Evolutionary conservation across 2,329 filamentous ascomycete species (phyloP), one percentile per base, ranked within the genome.

Genomic region (Fusarium compactum): DNA sequence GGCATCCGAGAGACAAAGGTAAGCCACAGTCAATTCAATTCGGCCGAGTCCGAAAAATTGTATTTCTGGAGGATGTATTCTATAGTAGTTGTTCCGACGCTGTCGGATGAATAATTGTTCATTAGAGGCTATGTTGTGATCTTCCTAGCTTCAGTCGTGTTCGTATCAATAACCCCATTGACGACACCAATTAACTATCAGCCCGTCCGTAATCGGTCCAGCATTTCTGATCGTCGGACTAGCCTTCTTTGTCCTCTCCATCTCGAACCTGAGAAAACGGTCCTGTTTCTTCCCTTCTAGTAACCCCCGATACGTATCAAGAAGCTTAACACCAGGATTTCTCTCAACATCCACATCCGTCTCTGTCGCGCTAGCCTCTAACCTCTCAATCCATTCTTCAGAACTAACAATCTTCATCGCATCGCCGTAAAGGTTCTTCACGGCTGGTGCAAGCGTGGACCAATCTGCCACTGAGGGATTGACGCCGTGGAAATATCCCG

Each of bases 171-270:
- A 58, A 0, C 10, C 16, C 62, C 62, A 65, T 20, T 65, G 62
- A 6, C 52, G 60, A 46, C 62, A 65, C 62, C 62, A 65, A 15
- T 65, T 65, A 0, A 2, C 32, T 15, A 65, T 51, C 2, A 65
- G 9, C 8, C 22, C 40, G 0, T 32, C 25, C 0, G 60, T 51
- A 3, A 65, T 14, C 6, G 60, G 40, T 1, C 45, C 52, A n/a
- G 46, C 60, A 3, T 59, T 27, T 2, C 22, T 46, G 6, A 65
- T 65, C 0, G 62, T 59, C 0, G 62, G 44, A 5, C 62, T 65
- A 3, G 58, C 52, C 1, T 18, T 29, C 40, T 34, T 51, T 2
- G 62, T 65, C 8, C 40, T 58, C 3, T 65, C 27, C 45, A 65
- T 41, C 0, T 14, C 12, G 1, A 51, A 46, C 16, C 29, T 59